Evolutionary conservation across 257 asterid species (phyloP).

Genomic region (Sherardia arvensis): DNA sequence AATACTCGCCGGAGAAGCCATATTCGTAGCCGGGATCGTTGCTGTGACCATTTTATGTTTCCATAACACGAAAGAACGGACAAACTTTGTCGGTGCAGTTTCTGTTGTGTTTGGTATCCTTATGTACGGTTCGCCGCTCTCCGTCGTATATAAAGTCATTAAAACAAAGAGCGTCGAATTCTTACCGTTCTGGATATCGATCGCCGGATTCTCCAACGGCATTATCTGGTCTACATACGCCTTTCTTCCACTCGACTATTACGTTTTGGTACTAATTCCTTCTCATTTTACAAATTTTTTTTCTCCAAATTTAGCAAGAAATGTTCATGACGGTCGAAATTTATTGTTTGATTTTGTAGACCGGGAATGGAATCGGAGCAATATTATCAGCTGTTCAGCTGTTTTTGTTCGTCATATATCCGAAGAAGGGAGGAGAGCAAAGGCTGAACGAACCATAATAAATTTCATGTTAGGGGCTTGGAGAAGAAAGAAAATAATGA

Average conservation of each 20-base stretch:
- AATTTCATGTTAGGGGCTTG: not conserved
- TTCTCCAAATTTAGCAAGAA: not conserved
- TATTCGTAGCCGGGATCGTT: slow-evolving; percentile 12
- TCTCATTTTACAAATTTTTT: no score
- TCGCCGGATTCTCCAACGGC: slow-evolving; percentile 51
- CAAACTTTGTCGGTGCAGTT: slow-evolving; percentile 44
- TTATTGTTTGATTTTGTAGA: not conserved
- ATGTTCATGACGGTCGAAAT: not conserved
- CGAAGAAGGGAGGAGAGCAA: not conserved
- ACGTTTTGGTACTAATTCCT: slow-evolving; percentile 17
- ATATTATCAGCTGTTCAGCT: slow-evolving; percentile 34
- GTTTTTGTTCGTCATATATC: not conserved
- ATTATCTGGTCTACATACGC: slow-evolving; percentile 47
- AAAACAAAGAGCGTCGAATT: slow-evolving; percentile 44
- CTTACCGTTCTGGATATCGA: slow-evolving; percentile 49
- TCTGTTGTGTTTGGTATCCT: slow-evolving; percentile 44
- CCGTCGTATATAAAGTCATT: slow-evolving; percentile 40
- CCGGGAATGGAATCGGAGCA: slow-evolving; percentile 52
- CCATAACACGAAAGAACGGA: slow-evolving; percentile 24
- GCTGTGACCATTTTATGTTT: slow-evolving; percentile 26
- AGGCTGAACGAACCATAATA: not conserved
- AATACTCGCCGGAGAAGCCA: slow-evolving; percentile 17
- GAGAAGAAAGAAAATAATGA: not conserved
- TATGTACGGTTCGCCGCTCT: slow-evolving; percentile 56
- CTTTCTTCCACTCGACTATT: slow-evolving; percentile 40